Evolutionary conservation across 768 basidiomycete genomes (phyloP), one percentile per base, ranked within the genome.

Genomic region (Russula emetica): DNA sequence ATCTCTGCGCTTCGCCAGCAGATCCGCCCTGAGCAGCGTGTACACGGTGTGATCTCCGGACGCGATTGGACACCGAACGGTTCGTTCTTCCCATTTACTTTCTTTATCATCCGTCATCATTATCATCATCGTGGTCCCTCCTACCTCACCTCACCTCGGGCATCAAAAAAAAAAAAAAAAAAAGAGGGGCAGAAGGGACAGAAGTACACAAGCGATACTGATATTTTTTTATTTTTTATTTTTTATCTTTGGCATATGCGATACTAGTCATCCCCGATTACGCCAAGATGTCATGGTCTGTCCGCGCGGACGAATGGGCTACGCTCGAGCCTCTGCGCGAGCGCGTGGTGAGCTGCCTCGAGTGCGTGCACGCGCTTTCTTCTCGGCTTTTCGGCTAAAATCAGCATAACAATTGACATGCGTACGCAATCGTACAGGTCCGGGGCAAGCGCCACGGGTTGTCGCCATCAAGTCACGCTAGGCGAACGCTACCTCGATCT

Each of bases 1-100:
- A 80, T 96, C 47, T 87, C 92, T 3, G 84, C 85, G 26, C 79
- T 96, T 53, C 83, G 94, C 14, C 94, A 96, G 73, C 94, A 96
- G 76, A 85, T 93, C 63, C 85, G 86, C 72, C 93, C 94, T 0
- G 83, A 86, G 52, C 82, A 87, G 67, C 86, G 93, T 26, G 78
- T 94, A 8, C 88, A 93, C 70, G 91, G 93, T 3, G 78, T 90
- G 55, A 79, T 94, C 36, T 76, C 84, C 67, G 90, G 90, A 36
- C 81, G 80, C 38, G 77, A 87, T 67, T 86, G 87, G 80, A 75
- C 80, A 14, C 76, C 86, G 2, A 93, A 93, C 71, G 84, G 90
- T 88, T 69, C 63, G 79, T 30, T 49, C n/a, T n/a, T n/a, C 16
- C 45, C 24, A 14, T 30, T 38, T 5, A 45, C 9, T 3, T 18